A percentile compares a stretch with the other conserved stretches of the same genome.
Conservation (phyloP, 768 basidiomycete species). For the Terana coerulea region DNA sequence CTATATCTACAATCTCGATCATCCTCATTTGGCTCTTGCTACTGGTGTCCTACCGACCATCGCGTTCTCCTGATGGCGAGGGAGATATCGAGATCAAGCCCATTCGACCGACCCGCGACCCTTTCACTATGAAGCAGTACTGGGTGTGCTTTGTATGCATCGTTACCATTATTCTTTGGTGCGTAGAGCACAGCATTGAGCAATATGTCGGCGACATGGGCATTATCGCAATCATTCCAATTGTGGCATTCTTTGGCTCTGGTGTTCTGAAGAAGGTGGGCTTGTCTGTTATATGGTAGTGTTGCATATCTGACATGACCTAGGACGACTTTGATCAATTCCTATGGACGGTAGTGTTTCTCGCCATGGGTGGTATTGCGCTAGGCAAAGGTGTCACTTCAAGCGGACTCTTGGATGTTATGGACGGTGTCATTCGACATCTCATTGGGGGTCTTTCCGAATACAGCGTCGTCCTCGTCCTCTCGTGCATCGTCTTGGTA, state of each 20-base stretch:
- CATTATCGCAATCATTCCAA: conserved; percentile 89
- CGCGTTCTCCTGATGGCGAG: conserved; percentile 66
- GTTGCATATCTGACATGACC: background rate
- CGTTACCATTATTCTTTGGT: conserved; percentile 87
- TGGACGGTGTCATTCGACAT: conserved; percentile 59
- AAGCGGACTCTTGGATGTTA: conserved; percentile 79
- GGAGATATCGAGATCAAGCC: conserved; percentile 80
- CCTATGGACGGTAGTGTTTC: conserved; percentile 91
- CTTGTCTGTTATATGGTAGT: background rate
- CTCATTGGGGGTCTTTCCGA: conserved; percentile 59
- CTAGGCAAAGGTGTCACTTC: conserved; percentile 90
- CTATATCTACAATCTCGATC: conserved; percentile 84
- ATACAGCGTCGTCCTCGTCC: conserved; percentile 71
- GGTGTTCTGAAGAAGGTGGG: conserved; percentile 89
- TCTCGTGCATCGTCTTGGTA: conserved; percentile 28
- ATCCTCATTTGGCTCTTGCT: conserved; percentile 90
- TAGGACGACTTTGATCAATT: conserved; percentile 96
- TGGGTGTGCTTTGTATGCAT: conserved; percentile 85
- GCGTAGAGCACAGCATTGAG: conserved; percentile 77
- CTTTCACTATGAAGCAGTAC: conserved; percentile 81
- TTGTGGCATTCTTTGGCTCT: conserved; percentile 91
- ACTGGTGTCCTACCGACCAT: conserved; percentile 75
- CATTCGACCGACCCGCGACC: conserved; percentile 79
- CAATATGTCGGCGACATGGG: conserved; percentile 91
- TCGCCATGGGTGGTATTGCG: conserved; percentile 97